Conservation (phyloP, 176 grass and related monocot genomes). For the Aegilops bicornis region DNA sequence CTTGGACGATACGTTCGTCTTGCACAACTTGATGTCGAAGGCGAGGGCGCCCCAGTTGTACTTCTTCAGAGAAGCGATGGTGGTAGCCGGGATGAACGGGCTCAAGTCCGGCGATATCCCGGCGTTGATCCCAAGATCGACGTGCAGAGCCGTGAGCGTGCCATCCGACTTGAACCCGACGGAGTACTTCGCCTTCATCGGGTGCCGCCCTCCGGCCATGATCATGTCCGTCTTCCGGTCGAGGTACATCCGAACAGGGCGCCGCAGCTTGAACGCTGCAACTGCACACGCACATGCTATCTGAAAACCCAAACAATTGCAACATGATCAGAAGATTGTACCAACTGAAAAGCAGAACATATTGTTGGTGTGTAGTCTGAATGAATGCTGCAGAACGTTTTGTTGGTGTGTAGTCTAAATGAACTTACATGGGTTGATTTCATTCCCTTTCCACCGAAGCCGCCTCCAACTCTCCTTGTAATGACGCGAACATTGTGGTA, state of each 20-base stretch:
- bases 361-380: too few species aligned
- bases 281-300: conserved; percentile 54
- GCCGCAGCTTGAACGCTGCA: conserved; percentile 60
- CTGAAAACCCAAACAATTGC: conserved; percentile 25
- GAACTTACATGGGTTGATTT: conserved; percentile 36
- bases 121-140: conserved; percentile 56
- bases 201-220: conserved; percentile 71
- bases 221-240: conserved; percentile 85
- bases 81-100: not conserved
- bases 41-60: conserved; percentile 81
- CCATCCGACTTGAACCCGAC: conserved; percentile 87
- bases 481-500: conserved; percentile 80
- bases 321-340: too few species aligned
- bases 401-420: too few species aligned
- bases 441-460: conserved; percentile 75
- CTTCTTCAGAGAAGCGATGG: conserved; percentile 60
- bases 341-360: too few species aligned
- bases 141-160: conserved; percentile 60
- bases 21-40: conserved; percentile 69
- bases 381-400: too few species aligned
- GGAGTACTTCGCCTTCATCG: conserved; percentile 68
- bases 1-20: conserved; percentile 75
- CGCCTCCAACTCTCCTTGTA: conserved; percentile 76
- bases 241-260: conserved; percentile 71
- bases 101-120: conserved; percentile 61